Base-by-base conservation (phyloP, 345 rosid species). In the Brassica incana region DNA sequence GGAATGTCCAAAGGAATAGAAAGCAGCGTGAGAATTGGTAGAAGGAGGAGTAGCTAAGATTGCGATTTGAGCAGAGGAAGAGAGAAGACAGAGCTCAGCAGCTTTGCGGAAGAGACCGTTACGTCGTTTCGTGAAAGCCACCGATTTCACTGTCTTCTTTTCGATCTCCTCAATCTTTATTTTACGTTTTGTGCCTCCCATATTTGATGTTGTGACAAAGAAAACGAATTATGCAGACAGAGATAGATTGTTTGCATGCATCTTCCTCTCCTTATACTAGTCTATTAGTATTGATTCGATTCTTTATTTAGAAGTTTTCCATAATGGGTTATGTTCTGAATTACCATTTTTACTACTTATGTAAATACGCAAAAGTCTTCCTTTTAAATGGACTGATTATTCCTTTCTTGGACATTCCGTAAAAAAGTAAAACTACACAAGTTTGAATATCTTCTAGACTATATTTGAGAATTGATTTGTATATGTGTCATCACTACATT, bases 21-120 rank as follows among this genome's bases (percentile, higher is more conserved):
- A 78, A 15, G 81, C 65, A 64, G 71, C 71, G 29, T 78, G 76
- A n/a, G 81, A 78, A 0, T 71, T 71, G 43, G 66, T 3, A 25
- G 72, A 71, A 35, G 36, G 60, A 63, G 81, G 35, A 64, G 71
- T 78, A 2, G 65, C 76, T 71, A 71, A 52, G 15, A 77, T 54
- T 52, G 81, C 81, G 2, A 71, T 71, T 77, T 52, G 81, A 50
- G 76, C 54, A 1, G 1, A 5, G 0, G 81, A 54, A n/a, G 59
- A 52, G 23, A 71, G 43, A 64, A 27, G 66, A 64, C 81, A 64
- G 0, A 77, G 71, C 76, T 64, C 59, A n/a, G 71, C 16, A n/a
- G 81, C 81, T 77, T 77, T 64, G 15, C 76, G 40, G 71, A 77
- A 77, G 3, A 77, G 59, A 15, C 81, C 76, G 14, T n/a, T 11